phyloP scores from a whole-genome alignment of 2,329 filamentous ascomycete species.

The Cordyceps tenuipes region DNA sequence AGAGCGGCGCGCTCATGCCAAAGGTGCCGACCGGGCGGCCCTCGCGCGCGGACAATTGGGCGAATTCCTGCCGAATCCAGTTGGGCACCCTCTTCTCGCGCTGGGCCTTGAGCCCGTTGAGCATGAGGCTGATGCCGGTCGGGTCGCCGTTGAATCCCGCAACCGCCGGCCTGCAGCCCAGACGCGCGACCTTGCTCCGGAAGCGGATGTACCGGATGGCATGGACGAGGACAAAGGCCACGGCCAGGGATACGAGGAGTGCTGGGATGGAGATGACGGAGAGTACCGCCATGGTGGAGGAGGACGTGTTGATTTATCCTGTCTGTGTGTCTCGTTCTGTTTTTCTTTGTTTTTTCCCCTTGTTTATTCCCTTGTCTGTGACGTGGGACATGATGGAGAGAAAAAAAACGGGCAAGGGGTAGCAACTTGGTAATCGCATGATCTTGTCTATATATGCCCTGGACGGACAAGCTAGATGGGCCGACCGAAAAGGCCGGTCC shows the following conservation, averaged over 20 bases:
- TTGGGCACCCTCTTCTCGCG: slow-evolving; percentile 15
- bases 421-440: too few species aligned
- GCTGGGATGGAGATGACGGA: slow-evolving; percentile 1
- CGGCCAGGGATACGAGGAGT: slow-evolving; percentile 2
- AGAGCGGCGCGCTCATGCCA: slow-evolving; percentile 14
- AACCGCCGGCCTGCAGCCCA: slow-evolving; percentile 16
- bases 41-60: background rate
- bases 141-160: slow-evolving; percentile 12
- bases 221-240: background rate
- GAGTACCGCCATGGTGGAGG: background rate
- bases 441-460: too few species aligned
- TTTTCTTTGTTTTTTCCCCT: too few species aligned
- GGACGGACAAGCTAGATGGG: too few species aligned
- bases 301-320: too few species aligned
- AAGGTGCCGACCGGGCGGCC: slow-evolving; percentile 17
- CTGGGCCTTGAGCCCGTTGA: slow-evolving; percentile 12
- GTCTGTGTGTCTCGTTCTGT: too few species aligned
- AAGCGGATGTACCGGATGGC: background rate
- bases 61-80: slow-evolving; percentile 6
- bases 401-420: too few species aligned
- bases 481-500: too few species aligned
- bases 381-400: too few species aligned
- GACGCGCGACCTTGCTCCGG: background rate
- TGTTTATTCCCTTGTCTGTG: too few species aligned
- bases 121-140: slow-evolving; percentile 13